Conservation (phyloP, 148 eudicot genomes). For the Rhododendron simsii region DNA sequence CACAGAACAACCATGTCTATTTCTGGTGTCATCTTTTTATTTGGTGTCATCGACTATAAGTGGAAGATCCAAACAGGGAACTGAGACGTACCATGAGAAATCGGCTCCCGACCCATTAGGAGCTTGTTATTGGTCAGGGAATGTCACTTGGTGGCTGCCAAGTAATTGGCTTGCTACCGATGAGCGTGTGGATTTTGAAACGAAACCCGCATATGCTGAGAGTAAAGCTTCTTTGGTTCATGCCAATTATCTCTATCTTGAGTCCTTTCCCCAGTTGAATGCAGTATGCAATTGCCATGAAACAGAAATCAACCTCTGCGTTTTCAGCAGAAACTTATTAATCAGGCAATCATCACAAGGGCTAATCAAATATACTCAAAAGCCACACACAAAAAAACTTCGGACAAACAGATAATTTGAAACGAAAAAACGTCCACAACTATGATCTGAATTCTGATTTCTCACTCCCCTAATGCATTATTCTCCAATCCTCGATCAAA, state of each 20-base stretch:
- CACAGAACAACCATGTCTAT: neutral
- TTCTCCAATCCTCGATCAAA: neutral
- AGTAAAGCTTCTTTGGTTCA: neutral
- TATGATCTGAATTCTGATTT: neutral
- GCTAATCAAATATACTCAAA: neutral
- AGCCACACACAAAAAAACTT: neutral
- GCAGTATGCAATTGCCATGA: neutral
- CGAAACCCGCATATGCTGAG: neutral
- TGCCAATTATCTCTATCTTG: neutral
- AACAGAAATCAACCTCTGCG: neutral
- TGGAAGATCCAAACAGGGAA: neutral
- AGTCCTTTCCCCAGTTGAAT: neutral
- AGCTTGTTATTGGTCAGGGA: neutral
- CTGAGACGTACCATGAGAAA: neutral
- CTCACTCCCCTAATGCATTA: neutral
- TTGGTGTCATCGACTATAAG: neutral
- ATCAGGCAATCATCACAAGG: neutral
- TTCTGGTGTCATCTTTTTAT: neutral
- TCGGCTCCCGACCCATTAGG: neutral
- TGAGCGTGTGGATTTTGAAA: neutral
- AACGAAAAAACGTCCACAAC: neutral
- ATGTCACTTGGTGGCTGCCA: neutral
- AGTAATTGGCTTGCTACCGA: neutral
- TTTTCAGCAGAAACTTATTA: neutral
- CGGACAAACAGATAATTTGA: neutral